phyloP scores from a whole-genome alignment of 768 basidiomycete genomes.

The Hericium coralloides region DNA sequence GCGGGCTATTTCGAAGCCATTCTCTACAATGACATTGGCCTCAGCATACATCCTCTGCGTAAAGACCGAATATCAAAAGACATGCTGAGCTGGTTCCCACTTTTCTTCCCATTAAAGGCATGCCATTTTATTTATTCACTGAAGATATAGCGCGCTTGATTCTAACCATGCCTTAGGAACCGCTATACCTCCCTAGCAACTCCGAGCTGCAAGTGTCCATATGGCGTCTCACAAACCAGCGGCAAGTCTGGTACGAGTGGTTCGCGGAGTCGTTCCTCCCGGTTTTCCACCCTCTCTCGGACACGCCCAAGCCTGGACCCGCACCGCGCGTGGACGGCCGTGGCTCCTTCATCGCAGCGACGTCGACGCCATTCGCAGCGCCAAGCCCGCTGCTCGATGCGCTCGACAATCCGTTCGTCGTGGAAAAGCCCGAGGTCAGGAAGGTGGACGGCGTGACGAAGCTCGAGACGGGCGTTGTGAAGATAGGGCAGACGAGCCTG shows the following conservation, averaged over 20 bases:
- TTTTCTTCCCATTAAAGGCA: slow-evolving; percentile 92
- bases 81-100: slow-evolving; percentile 99
- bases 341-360: slow-evolving; percentile 13
- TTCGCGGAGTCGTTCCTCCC: slow-evolving; percentile 88
- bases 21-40: slow-evolving; percentile 80
- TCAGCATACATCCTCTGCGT: slow-evolving; percentile 89
- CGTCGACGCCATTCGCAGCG: slow-evolving; percentile 18
- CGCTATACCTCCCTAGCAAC: slow-evolving; percentile 86
- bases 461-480: slow-evolving; percentile 43
- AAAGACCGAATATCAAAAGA: slow-evolving; percentile 84
- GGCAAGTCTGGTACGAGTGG: slow-evolving; percentile 99
- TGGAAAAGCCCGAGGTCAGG: slow-evolving; percentile 13
- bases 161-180: slow-evolving; percentile 47
- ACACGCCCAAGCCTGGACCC: slow-evolving; percentile 21
- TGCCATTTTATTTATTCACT: slow-evolving; percentile 14
- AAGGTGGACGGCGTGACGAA: slow-evolving; percentile 15
- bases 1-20: slow-evolving; percentile 97
- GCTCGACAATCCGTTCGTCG: slow-evolving; percentile 31
- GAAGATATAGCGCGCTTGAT: background rate
- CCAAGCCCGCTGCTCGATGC: slow-evolving; percentile 73
- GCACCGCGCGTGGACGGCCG: slow-evolving; percentile 14
- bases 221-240: slow-evolving; percentile 87
- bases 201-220: slow-evolving; percentile 89
- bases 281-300: slow-evolving; percentile 31
- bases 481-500: slow-evolving; percentile 90